Base-by-base conservation (phyloP, 169 alveolate genomes). In the Eimeria sp. region DNA sequence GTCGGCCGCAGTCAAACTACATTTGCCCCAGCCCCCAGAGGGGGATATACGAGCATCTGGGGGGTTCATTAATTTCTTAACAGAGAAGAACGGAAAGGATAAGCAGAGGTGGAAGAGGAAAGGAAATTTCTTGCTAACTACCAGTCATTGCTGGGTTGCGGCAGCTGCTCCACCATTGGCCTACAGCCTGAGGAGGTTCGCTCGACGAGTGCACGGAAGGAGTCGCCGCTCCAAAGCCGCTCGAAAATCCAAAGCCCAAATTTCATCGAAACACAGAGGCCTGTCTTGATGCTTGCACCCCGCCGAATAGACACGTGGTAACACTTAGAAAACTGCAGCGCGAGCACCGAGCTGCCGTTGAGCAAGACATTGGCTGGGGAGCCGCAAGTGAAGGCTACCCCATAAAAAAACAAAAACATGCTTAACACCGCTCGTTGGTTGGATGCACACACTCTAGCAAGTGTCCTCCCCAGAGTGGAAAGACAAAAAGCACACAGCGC, bases 1-100 rank as follows among this genome's bases (percentile, higher is more conserved):
- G 83, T 73, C 83, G 83, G 83, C 83, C 16, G 83, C 78, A 70
- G 78, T 70, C 30, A 34, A 18, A 30, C 70, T 25, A 16, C 20
- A 3, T 4, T 3, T 51, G 1, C 54, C 82, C n/a, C 76, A 27
- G 76, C 47, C 20, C 57, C 54, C 54, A 40, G 51, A 1, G 82
- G 40, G 54, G 82, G 22, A 10, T 27, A 34, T 51, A 72, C 82
- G 14, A 14, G 11, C 30, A 10, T 10, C 10, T n/a, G 5, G 27
- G 5, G 13, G 20, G 18, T 18, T 14, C 34, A 73, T 16, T 4
- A 13, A 5, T 73, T 73, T 40, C n/a, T 40, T 13, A 13, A 1
- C 34, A 40, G 3, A 65, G 2, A 34, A 73, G 18, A n/a, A 9
- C 6, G 14, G 27, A 3, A 73, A 73, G 83, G 51, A 43, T 9